These are phyloP conservation scores for Solanum pimpinellifolium DNA, from an alignment of 257 asterid genomes.

Conservation along the genomic window DNA sequence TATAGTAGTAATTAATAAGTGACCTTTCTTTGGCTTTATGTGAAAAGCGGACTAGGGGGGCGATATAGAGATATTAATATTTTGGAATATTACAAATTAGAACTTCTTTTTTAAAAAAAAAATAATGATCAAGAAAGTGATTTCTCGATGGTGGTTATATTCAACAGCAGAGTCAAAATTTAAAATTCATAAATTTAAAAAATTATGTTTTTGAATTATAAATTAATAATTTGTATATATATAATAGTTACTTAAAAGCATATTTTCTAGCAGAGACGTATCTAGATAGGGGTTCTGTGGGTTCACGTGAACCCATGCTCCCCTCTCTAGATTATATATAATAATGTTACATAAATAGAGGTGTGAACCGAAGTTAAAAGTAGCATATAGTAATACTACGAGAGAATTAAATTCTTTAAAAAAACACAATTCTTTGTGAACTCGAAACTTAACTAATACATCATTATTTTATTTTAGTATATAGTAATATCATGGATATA, in stretches of 20 bases:
- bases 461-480: not conserved
- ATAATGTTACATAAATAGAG: no score
- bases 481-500: not conserved
- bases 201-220: not conserved
- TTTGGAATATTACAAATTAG: constrained; percentile 34
- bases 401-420: no score
- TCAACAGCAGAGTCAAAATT: rapidly evolving
- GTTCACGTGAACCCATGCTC: no score
- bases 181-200: not conserved
- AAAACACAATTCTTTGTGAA: no score
- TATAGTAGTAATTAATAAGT: constrained; percentile 9
- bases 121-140: not conserved
- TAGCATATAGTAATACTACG: not conserved
- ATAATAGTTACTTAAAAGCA: no score
- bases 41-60: constrained; percentile 65
- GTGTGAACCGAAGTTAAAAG: no score
- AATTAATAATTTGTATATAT: not conserved
- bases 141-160: not conserved
- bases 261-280: no score
- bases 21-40: constrained; percentile 4
- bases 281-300: rapidly evolving
- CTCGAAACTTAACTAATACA: not conserved
- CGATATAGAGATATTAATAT: constrained; percentile 26
- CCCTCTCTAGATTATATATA: no score
- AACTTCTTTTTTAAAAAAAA: not conserved